phyloP scores from a whole-genome alignment of 2,329 filamentous ascomycete species.

The Pleoardoris graminearum region DNA sequence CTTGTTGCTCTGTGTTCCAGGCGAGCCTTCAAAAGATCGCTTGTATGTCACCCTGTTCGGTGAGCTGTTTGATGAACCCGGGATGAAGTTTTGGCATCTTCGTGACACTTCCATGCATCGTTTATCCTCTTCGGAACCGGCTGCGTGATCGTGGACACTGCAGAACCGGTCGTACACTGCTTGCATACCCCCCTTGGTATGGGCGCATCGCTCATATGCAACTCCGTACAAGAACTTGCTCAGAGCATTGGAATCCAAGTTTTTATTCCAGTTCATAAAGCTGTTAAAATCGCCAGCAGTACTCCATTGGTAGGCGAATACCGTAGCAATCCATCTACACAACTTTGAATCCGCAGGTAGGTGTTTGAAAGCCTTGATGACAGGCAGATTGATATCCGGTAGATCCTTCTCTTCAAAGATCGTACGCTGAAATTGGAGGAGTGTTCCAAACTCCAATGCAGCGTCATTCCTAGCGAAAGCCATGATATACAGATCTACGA shows the following conservation, averaged over 20 bases:
- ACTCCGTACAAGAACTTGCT: slow-evolving; percentile 16
- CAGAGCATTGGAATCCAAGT: slow-evolving; percentile 3
- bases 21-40: background rate
- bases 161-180: slow-evolving; percentile 18
- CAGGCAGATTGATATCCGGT: background rate
- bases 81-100: background rate
- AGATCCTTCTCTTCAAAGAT: slow-evolving; percentile 7
- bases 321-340: slow-evolving; percentile 22
- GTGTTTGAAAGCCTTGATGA: slow-evolving; percentile 15
- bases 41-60: background rate
- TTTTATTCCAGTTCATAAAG: slow-evolving; percentile 3
- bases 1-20: background rate
- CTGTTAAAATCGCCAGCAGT: slow-evolving; percentile 9
- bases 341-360: slow-evolving; percentile 13
- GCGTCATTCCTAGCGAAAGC: background rate
- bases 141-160: slow-evolving; percentile 14
- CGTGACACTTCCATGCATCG: background rate
- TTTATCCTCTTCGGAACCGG: slow-evolving; percentile 5
- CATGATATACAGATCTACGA: slow-evolving; percentile 21
- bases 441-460: slow-evolving; percentile 11
- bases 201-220: slow-evolving; percentile 7
- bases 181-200: slow-evolving; percentile 11
- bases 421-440: slow-evolving; percentile 20
- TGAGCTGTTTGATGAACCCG: background rate
- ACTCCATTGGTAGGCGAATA: slow-evolving; percentile 19